phyloP scores from a whole-genome alignment of 2,329 filamentous ascomycete species.

The Fusarium dimerum region DNA sequence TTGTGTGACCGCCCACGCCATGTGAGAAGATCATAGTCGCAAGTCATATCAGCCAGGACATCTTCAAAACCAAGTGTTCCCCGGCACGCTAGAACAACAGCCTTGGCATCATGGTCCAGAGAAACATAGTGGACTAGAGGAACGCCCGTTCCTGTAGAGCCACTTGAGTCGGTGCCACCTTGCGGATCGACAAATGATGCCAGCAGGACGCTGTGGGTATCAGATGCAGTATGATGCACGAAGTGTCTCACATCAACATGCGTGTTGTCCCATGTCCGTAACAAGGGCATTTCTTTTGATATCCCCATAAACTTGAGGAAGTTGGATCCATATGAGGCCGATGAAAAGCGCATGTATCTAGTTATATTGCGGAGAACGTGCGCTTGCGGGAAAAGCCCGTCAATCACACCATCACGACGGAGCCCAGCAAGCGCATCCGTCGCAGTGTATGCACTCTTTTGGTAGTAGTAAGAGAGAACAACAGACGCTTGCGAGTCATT shows the following conservation, averaged over 20 bases:
- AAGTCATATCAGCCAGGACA: constrained; percentile 72
- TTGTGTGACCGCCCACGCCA: constrained; percentile 67
- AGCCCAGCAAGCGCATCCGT: constrained; percentile 51
- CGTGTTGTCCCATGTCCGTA: constrained; percentile 46
- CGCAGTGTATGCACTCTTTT: constrained; percentile 50
- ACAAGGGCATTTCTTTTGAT: constrained; percentile 48
- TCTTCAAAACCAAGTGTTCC: constrained; percentile 75
- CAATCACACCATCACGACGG: constrained; percentile 53
- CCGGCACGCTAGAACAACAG: constrained; percentile 71
- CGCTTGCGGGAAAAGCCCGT: constrained; percentile 59
- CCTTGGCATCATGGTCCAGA: constrained; percentile 69
- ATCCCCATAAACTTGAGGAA: constrained; percentile 67
- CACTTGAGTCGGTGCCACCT: constrained; percentile 65
- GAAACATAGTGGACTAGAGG: constrained; percentile 74
- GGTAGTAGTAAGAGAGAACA: constrained; percentile 49
- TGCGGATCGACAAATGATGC: constrained; percentile 72
- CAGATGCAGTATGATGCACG: constrained; percentile 61
- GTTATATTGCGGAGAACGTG: constrained; percentile 64
- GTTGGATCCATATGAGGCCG: constrained; percentile 64
- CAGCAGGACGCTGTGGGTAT: constrained; percentile 60
- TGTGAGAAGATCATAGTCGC: constrained; percentile 66
- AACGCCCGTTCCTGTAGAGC: constrained; percentile 65
- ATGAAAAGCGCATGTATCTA: constrained; percentile 67
- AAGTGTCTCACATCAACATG: constrained; percentile 65
- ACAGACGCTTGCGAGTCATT: constrained; percentile 58